Conservation (phyloP, 2,329 filamentous ascomycete species). For the Biscogniauxia mediterranea region DNA sequence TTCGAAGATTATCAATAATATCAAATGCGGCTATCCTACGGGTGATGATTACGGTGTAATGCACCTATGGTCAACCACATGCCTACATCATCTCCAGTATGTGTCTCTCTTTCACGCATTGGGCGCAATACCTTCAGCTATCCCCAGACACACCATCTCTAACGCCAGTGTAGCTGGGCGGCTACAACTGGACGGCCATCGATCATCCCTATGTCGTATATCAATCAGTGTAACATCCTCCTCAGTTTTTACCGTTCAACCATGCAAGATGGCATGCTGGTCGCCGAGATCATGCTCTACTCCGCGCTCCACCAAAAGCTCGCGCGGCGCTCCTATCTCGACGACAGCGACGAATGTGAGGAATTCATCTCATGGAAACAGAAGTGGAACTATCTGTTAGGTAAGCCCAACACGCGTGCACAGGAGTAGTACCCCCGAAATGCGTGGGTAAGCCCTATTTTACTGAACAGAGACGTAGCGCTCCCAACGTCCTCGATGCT, state of each 20-base stretch:
- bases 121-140: neutral
- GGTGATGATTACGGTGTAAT: slow-evolving; percentile 35
- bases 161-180: slow-evolving; percentile 34
- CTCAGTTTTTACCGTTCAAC: slow-evolving; percentile 41
- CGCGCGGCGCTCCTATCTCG: slow-evolving; percentile 29
- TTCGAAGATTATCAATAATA: slow-evolving; percentile 38
- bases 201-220: slow-evolving; percentile 36
- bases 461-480: slow-evolving; percentile 16
- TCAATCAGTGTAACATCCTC: slow-evolving; percentile 40
- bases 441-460: neutral
- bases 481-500: slow-evolving; percentile 35
- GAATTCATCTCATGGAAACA: slow-evolving; percentile 35
- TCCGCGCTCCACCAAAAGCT: slow-evolving; percentile 37
- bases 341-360: slow-evolving; percentile 32
- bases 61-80: slow-evolving; percentile 38
- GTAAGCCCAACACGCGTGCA: slow-evolving; percentile 21
- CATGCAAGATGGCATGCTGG: slow-evolving; percentile 41
- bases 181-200: slow-evolving; percentile 40
- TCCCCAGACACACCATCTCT: neutral
- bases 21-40: slow-evolving; percentile 32
- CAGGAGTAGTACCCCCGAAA: neutral
- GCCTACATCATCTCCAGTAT: slow-evolving; percentile 38
- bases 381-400: slow-evolving; percentile 35
- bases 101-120: slow-evolving; percentile 2
- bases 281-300: slow-evolving; percentile 40